Evolutionary conservation across 2,329 filamentous ascomycete genomes (phyloP), one percentile per base, ranked within the genome.

Genomic region (Tolypocladium capitatum): DNA sequence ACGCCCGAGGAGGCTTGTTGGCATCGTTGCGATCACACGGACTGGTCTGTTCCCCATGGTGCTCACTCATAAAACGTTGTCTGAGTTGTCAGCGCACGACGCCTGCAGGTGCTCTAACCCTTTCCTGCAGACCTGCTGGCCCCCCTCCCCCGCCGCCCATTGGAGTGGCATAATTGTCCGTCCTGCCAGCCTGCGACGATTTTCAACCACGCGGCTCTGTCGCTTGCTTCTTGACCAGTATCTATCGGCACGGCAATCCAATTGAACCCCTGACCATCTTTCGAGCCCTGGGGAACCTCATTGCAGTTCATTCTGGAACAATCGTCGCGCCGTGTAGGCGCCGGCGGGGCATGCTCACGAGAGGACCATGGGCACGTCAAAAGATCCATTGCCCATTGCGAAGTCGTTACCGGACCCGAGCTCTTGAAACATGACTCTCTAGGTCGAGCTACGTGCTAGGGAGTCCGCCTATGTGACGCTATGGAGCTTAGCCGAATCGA

Each of bases 401-500:
- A 33, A 43, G 40, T 30, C 40, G 24, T 31, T 31, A 16, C 18
- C 32, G 21, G 40, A 27, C 18, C 43, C 24, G 14, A 28, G 7
- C 30, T 27, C 8, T 43, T 31, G 43, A 46, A 46, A n/a, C 16
- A 46, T 43, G 43, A 28, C 4, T 32, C 5, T 43, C 33, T 42
- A 20, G 45, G 27, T 14, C n/a, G 33, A 36, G 11, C 27, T 35
- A 13, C 14, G 35, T 36, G 43, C 28, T 44, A 53, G 53, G 47
- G 54, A 52, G 45, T 35, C 50, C 30, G 46, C 46, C 41, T 48
- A 20, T 47, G 43, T 44, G 51, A 52, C 50, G 50, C 53, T 14
- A 61, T 64, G 56, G 61, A 59, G 38, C 52, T 53, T 33, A 51
- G 54, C 35, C 55, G 58, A 16, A 53, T 60, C 43, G 64, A 65